Conservation (phyloP, 164 flowering plant species). For the Akebia trifoliata region DNA sequence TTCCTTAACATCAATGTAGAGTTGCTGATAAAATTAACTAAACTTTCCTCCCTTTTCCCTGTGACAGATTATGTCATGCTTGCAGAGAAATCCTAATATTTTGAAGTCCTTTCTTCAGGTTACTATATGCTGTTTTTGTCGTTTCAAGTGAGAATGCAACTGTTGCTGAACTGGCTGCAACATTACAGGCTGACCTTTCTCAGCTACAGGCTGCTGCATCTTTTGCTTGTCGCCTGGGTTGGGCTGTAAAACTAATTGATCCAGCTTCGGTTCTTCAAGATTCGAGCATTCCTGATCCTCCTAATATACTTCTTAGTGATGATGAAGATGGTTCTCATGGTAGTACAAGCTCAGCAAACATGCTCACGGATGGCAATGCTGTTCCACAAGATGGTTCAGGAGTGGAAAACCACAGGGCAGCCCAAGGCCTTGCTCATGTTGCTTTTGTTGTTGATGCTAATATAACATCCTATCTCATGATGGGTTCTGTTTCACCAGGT, state of each 20-base stretch:
- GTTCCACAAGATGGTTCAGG: constrained; percentile 46
- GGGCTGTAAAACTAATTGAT: constrained; percentile 93
- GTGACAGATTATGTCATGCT: too few species aligned
- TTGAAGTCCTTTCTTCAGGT: constrained; percentile 44
- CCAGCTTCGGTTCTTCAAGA: constrained; percentile 88
- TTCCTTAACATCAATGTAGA: too few species aligned
- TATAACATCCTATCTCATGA: constrained; percentile 98
- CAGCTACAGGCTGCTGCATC: constrained; percentile 99
- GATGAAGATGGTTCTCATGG: constrained; percentile 70
- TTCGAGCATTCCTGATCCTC: constrained; percentile 41
- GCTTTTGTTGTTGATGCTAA: constrained; percentile 98
- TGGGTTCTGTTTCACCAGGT: constrained; percentile 99
- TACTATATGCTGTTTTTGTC: constrained; percentile 97
- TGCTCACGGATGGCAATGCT: constrained; percentile 44
- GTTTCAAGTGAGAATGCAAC: constrained; percentile 98
- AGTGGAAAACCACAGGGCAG: constrained; percentile 34
- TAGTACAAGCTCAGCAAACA: constrained; percentile 48
- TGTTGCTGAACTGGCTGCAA: constrained; percentile 91
- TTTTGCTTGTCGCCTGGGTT: constrained; percentile 92
- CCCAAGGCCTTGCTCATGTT: constrained; percentile 59
- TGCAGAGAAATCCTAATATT: constrained; percentile 15
- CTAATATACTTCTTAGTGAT: constrained; percentile 46
- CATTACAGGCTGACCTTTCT: constrained; percentile 89
- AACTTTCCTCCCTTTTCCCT: too few species aligned
- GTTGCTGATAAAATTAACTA: too few species aligned